Base-by-base conservation (phyloP, 169 alveolate genomes). In the Gregarina niphandrodes region DNA sequence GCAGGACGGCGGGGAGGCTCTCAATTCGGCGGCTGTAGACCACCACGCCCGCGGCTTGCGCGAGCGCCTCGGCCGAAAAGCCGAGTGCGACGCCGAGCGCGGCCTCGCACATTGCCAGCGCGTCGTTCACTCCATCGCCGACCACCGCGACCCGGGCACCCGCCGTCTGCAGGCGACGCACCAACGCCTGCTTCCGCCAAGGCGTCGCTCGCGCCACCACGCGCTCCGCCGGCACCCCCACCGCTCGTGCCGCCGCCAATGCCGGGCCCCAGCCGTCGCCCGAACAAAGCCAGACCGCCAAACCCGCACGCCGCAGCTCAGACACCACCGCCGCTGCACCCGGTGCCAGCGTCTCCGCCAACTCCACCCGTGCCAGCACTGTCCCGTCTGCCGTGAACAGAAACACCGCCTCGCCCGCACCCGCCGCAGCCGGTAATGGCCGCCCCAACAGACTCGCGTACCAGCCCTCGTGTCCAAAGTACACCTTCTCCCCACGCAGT, bases 111-210 rank as follows among this genome's bases (percentile, higher is more conserved):
- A 54, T 28, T 15, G 60, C 58, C 3, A 53, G 58, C 16, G 50
- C 49, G 24, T 54, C 64, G 38, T 54, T 54, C 17, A 54, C 21
- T 4, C 64, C 64, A 28, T 54, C 64, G 1, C 64, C 64, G 4
- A 48, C 49, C 64, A 54, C 46, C 22, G 38, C 13, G 37, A 48
- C 32, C n/a, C 32, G n/a, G n/a, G n/a, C n/a, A n/a, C n/a, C n/a
- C n/a, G n/a, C n/a, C n/a, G n/a, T 15, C 1, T 16, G 17, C 23
- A 18, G 4, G 0, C 12, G 17, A 4, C 12, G 34, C 28, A 49
- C 42, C 15, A 49, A 24, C 6, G 15, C 11, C 23, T 9, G 37
- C 7, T 49, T 49, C 20, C 16, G 41, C 31, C 19, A 31, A 0
- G 58, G 58, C 2, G 37, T 21, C 32, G 50, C 49, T 30, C 23